Percentiles rank a stretch among this genome's conserved stretches.
phyloP scores from a whole-genome alignment of 306 rosid species.

The Argentina anserina region DNA sequence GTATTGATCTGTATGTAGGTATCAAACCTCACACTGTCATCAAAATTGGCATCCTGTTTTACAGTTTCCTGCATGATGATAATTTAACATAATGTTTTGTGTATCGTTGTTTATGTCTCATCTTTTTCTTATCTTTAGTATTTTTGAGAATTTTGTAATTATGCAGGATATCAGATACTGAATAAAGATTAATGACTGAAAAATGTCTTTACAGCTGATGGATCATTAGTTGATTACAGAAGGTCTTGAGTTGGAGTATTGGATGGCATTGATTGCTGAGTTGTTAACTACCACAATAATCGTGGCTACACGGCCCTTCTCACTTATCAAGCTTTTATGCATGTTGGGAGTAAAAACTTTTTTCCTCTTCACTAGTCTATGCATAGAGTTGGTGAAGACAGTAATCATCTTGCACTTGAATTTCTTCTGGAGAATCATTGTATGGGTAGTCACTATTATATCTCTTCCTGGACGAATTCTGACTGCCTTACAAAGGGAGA shows the following conservation, averaged over 20 bases:
- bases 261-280: conserved; percentile 55
- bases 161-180: conserved; percentile 33
- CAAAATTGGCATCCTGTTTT: neutral
- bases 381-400: conserved; percentile 52
- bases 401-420: conserved; percentile 40
- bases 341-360: conserved; percentile 46
- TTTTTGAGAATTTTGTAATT: conserved; percentile 25
- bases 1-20: neutral
- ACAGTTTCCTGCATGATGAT: neutral
- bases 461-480: conserved; percentile 57
- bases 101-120: neutral
- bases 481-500: conserved; percentile 54
- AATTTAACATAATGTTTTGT: neutral
- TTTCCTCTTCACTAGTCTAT: conserved; percentile 37
- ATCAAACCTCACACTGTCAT: neutral
- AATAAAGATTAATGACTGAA: neutral
- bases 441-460: conserved; percentile 54
- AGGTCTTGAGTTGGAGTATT: conserved; percentile 13
- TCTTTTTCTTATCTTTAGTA: neutral
- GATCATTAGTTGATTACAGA: conserved; percentile 31
- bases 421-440: conserved; percentile 36
- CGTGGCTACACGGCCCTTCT: conserved; percentile 47
- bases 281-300: conserved; percentile 29
- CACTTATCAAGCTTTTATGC: conserved; percentile 36
- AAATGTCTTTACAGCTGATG: conserved; percentile 17